Evolutionary conservation across 257 asterid species (phyloP).

Genomic region (Ehretia macrophylla): DNA sequence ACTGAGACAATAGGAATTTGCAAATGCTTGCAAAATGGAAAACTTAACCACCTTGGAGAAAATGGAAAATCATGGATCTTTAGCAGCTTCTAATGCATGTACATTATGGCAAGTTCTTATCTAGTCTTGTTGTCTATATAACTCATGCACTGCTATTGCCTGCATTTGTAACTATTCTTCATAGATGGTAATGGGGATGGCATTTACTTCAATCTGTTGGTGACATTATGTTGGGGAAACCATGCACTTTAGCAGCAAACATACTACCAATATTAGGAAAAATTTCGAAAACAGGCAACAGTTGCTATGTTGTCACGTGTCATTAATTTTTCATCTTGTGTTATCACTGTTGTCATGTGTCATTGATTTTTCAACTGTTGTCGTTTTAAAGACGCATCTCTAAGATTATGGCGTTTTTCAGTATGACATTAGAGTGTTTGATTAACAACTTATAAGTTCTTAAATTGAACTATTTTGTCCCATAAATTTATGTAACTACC

Average conservation of each 20-base stretch:
- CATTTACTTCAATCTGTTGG: neutral
- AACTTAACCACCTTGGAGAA: neutral
- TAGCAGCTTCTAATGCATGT: constrained; percentile 12
- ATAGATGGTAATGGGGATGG: neutral
- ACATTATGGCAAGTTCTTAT: neutral
- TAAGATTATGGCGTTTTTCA: too few relatives aligned
- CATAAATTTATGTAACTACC: too few relatives aligned
- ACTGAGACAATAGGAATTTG: constrained; percentile 25
- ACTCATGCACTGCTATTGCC: neutral
- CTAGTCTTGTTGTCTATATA: neutral
- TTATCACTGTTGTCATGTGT: too few relatives aligned
- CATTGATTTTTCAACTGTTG: too few relatives aligned
- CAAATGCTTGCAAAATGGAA: constrained; percentile 12
- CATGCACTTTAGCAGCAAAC: neutral
- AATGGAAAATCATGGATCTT: constrained; percentile 11
- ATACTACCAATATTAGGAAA: neutral
- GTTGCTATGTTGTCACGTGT: too few relatives aligned
- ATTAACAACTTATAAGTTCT: too few relatives aligned
- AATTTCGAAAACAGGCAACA: too few relatives aligned
- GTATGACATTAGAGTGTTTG: too few relatives aligned
- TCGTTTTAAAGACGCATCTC: too few relatives aligned
- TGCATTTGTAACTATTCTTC: constrained; percentile 5
- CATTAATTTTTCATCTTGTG: too few relatives aligned
- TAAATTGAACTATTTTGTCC: too few relatives aligned
- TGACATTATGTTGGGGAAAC: neutral